phyloP scores from a whole-genome alignment of 495 filamentous ascomycete genomes.

The Penicillium longicatenatum region DNA sequence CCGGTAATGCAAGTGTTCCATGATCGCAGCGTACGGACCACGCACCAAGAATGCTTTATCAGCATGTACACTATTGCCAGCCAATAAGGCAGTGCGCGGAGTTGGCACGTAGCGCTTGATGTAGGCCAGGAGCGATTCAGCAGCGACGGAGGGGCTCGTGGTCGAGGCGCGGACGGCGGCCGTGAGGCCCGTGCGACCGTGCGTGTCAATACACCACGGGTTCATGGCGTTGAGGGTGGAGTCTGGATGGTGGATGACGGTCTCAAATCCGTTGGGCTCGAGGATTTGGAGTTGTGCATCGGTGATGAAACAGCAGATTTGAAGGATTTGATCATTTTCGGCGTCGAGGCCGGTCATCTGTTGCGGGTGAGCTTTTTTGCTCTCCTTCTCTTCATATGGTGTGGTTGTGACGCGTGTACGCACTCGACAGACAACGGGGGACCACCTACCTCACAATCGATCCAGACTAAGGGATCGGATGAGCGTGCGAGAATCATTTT shows the following conservation, averaged over 20 bases:
- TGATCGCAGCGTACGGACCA: constrained; percentile 68
- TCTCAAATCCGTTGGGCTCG: constrained; percentile 76
- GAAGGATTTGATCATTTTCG: constrained; percentile 79
- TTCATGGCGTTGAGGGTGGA: constrained; percentile 75
- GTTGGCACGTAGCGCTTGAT: constrained; percentile 69
- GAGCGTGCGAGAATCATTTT: constrained; percentile 52
- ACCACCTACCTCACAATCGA: constrained; percentile 77
- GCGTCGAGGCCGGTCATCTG: constrained; percentile 94
- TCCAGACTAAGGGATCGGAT: constrained; percentile 73
- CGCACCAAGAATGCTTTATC: constrained; percentile 81
- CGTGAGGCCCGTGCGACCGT: constrained; percentile 75
- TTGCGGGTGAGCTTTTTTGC: constrained; percentile 1
- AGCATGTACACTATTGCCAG: constrained; percentile 90
- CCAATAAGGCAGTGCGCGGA: constrained; percentile 66
- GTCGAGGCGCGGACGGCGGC: constrained; percentile 72
- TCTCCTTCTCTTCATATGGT: not conserved
- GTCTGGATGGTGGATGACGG: constrained; percentile 73
- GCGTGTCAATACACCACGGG: constrained; percentile 66
- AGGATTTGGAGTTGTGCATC: constrained; percentile 73
- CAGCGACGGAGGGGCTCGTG: constrained; percentile 71
- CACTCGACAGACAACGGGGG: constrained; percentile 5
- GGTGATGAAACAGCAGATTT: constrained; percentile 93
- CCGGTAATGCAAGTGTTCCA: constrained; percentile 81
- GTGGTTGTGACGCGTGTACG: not conserved
- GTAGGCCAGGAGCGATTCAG: constrained; percentile 72